Conservation (phyloP, 495 filamentous ascomycete genomes). For the Penicillium ucsense region DNA sequence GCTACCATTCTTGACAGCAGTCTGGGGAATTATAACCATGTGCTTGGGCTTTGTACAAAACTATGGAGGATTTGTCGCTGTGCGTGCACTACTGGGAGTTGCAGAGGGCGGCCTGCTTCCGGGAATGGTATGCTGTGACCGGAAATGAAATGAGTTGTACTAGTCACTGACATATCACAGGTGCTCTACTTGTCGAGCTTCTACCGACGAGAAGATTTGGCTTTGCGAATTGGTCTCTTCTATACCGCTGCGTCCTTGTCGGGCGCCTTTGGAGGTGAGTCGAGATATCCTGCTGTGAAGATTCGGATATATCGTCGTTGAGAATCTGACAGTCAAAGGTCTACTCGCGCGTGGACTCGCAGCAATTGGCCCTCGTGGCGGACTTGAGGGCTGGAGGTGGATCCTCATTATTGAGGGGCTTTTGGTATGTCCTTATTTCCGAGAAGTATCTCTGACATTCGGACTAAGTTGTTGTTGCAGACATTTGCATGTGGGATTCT, state of each 20-base stretch:
- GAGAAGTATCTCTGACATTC: no score
- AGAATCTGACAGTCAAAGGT: constrained; percentile 17
- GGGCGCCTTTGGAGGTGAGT: constrained; percentile 56
- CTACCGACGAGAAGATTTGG: constrained; percentile 58
- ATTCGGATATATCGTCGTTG: neutral
- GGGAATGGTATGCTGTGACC: constrained; percentile 43
- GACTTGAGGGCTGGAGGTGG: constrained; percentile 51
- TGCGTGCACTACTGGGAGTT: constrained; percentile 51
- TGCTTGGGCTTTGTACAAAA: constrained; percentile 31
- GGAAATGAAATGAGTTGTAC: neutral
- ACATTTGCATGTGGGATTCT: constrained; percentile 39
- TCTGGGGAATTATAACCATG: constrained; percentile 50
- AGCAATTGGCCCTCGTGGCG: constrained; percentile 46
- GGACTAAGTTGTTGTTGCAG: constrained; percentile 7
- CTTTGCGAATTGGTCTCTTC: constrained; percentile 64
- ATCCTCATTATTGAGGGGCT: constrained; percentile 58
- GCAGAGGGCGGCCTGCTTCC: constrained; percentile 58
- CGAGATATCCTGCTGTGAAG: neutral
- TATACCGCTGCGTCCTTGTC: constrained; percentile 63
- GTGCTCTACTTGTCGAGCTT: constrained; percentile 66
- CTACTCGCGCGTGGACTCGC: constrained; percentile 60
- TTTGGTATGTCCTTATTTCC: constrained; percentile 23
- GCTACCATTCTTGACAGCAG: constrained; percentile 57
- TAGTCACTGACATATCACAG: constrained; percentile 9
- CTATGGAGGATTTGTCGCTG: constrained; percentile 45